Conservation (phyloP, 192 early-diverging fungal genomes). For the Rhizophlyctis rosea region DNA sequence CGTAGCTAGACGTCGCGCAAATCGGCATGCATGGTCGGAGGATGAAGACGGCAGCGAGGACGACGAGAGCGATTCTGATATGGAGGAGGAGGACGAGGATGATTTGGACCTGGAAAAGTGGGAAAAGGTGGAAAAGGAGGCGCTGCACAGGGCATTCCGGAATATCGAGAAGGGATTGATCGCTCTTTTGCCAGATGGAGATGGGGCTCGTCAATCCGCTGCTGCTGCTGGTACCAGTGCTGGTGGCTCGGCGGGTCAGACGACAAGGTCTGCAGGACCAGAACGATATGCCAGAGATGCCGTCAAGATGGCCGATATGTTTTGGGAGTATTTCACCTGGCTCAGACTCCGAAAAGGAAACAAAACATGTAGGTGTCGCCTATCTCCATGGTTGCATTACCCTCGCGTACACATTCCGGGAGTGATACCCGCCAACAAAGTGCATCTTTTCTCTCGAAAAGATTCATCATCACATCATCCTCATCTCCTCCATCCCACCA, state of each 20-base stretch:
- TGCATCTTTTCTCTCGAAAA: too few species aligned
- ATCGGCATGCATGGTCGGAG: not conserved
- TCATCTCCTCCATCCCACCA: too few species aligned
- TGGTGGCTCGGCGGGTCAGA: not conserved
- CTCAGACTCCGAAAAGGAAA: too few species aligned
- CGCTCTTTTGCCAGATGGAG: not conserved
- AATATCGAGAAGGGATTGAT: too few species aligned
- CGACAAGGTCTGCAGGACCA: not conserved
- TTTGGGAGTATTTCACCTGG: too few species aligned
- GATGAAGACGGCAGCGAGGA: constrained; percentile 17
- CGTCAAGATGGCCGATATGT: constrained; percentile 10
- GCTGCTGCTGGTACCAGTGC: not conserved
- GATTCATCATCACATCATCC: too few species aligned
- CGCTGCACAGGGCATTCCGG: too few species aligned
- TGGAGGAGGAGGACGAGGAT: not conserved
- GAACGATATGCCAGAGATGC: not conserved
- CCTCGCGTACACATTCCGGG: too few species aligned
- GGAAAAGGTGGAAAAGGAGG: not conserved
- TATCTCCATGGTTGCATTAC: too few species aligned
- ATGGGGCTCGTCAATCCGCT: not conserved
- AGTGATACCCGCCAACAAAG: too few species aligned
- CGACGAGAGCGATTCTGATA: constrained; percentile 4
- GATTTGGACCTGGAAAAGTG: not conserved
- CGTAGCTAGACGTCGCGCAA: constrained; percentile 9
- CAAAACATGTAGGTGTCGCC: too few species aligned